Conservation (phyloP, 1,284 basidiomycete genomes). For the Agroathelia rolfsii region DNA sequence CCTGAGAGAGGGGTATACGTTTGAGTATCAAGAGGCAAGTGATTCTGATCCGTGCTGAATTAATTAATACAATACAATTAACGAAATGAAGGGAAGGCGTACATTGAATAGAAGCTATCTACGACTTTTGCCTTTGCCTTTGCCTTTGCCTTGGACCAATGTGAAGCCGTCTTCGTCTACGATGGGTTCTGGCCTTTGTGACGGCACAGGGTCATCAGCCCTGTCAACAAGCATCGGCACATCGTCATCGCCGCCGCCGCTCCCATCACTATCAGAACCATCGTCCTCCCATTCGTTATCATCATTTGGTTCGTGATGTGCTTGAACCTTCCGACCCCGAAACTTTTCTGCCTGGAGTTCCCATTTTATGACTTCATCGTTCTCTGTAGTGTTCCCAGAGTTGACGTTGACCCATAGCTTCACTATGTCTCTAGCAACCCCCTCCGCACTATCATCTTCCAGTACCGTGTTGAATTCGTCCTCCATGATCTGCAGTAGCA, state of each 20-base stretch:
- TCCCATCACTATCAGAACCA: conserved; percentile 41
- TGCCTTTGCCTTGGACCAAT: conserved; percentile 60
- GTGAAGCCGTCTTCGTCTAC: conserved; percentile 87
- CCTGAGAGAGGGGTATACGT: too few species aligned
- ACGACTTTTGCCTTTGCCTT: too few species aligned
- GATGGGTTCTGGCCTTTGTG: conserved; percentile 47
- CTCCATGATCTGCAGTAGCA: conserved; percentile 69
- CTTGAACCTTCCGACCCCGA: conserved; percentile 46
- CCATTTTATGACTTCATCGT: conserved; percentile 38
- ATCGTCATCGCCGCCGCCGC: conserved; percentile 33
- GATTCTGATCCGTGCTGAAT: too few species aligned
- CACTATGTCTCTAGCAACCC: conserved; percentile 62
- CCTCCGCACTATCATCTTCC: conserved; percentile 72
- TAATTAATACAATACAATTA: too few species aligned
- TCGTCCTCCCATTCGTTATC: conserved; percentile 30
- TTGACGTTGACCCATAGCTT: conserved; percentile 49
- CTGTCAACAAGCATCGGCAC: conserved; percentile 45
- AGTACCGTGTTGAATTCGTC: conserved; percentile 79
- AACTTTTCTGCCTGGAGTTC: conserved; percentile 54
- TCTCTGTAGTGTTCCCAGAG: conserved; percentile 28
- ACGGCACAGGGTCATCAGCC: too few species aligned
- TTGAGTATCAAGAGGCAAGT: too few species aligned
- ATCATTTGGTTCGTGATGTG: conserved; percentile 33
- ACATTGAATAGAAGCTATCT: too few species aligned
- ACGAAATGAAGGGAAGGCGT: too few species aligned